Conservation (phyloP, 192 early-diverging fungal species). For the Radiomyces spectabilis region DNA sequence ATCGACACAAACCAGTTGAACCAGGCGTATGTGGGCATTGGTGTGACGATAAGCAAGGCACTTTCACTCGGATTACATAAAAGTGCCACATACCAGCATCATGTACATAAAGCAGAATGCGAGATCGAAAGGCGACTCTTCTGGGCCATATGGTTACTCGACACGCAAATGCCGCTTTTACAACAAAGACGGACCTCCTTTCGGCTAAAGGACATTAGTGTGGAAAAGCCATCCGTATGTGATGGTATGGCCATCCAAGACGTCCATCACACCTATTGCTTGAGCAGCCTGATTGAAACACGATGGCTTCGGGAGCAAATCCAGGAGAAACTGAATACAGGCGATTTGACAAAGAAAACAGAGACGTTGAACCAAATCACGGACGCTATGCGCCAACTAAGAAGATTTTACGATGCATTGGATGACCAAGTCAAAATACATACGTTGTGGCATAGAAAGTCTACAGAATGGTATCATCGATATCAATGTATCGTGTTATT, state of each 20-base stretch:
- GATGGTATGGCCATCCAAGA: neutral
- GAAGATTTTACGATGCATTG: neutral
- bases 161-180: slow-evolving; percentile 1
- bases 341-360: no score
- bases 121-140: neutral
- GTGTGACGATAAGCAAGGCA: slow-evolving; percentile 3
- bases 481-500: neutral
- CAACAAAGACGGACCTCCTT: neutral
- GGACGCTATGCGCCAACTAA: neutral
- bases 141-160: slow-evolving; percentile 2
- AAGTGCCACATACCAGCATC: neutral
- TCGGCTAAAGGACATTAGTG: neutral
- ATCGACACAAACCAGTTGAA: neutral
- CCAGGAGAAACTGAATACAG: neutral
- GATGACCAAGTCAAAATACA: neutral
- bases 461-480: neutral
- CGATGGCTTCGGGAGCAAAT: neutral
- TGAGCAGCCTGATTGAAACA: neutral
- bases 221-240: neutral
- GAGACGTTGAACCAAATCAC: no score
- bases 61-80: neutral
- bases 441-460: neutral
- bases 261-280: neutral
- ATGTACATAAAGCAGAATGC: neutral
- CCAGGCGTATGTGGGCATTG: neutral